Evolutionary conservation across 2,329 filamentous ascomycete genomes (phyloP).

Genomic region (Exophiala sp.): DNA sequence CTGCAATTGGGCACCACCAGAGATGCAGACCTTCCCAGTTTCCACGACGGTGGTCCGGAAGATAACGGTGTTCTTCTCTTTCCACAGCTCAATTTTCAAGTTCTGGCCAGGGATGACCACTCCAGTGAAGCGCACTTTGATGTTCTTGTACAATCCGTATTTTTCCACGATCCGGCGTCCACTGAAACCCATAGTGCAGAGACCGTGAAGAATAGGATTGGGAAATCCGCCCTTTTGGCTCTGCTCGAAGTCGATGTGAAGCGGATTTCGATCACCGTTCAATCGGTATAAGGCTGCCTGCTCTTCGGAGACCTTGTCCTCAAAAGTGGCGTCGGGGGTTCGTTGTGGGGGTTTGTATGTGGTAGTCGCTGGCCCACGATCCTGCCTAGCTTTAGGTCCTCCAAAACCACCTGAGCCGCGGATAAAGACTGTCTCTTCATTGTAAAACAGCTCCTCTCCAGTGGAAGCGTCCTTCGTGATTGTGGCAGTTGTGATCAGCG

Average conservation of each 20-base stretch:
- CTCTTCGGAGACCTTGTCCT: constrained; percentile 80
- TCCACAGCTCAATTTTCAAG: constrained; percentile 93
- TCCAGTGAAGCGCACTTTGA: constrained; percentile 89
- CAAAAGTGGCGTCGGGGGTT: constrained; percentile 73
- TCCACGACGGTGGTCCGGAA: constrained; percentile 90
- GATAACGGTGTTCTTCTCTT: constrained; percentile 71
- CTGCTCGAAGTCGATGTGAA: constrained; percentile 92
- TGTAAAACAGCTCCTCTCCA: constrained; percentile 91
- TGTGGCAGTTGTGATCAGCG: constrained; percentile 73
- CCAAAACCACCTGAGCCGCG: constrained; percentile 86
- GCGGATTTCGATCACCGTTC: constrained; percentile 90
- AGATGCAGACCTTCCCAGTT: constrained; percentile 85
- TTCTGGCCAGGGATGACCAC: constrained; percentile 73
- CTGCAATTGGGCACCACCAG: constrained; percentile 55
- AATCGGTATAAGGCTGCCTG: constrained; percentile 91
- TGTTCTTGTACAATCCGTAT: constrained; percentile 80
- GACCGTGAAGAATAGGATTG: constrained; percentile 85
- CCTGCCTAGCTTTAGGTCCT: constrained; percentile 69
- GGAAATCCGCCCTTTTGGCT: constrained; percentile 94
- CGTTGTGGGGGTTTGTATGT: constrained; percentile 74
- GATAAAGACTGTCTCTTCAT: constrained; percentile 89
- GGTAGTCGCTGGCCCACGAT: constrained; percentile 76
- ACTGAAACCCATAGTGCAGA: constrained; percentile 75
- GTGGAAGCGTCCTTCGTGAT: constrained; percentile 79
- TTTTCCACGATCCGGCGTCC: constrained; percentile 85